Evolutionary conservation across 257 asterid genomes (phyloP).

Genomic region (Handroanthus guayacan): DNA sequence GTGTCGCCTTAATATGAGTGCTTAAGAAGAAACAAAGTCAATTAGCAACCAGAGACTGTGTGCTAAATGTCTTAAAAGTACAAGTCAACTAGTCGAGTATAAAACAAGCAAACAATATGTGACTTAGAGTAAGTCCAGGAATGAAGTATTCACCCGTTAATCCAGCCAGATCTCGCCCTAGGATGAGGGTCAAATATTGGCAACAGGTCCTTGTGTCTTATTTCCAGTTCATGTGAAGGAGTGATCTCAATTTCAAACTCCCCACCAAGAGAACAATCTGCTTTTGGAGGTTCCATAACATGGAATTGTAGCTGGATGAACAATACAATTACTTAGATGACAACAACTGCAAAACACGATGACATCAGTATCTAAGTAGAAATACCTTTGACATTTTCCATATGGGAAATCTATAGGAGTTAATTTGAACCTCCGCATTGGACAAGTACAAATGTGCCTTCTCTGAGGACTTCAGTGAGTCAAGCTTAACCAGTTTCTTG

Average conservation of each 20-base stretch:
- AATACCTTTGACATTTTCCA: slow-evolving; percentile 52
- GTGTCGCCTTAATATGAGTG: background rate
- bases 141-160: slow-evolving; percentile 32
- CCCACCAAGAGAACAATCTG: slow-evolving; percentile 28
- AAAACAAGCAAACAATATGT: background rate
- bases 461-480: slow-evolving; percentile 25
- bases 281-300: slow-evolving; percentile 35
- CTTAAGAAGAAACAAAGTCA: background rate
- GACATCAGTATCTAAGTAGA: background rate
- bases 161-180: slow-evolving; percentile 36
- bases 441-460: slow-evolving; percentile 43
- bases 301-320: slow-evolving; percentile 42
- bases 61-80: background rate
- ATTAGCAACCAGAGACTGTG: slow-evolving; percentile 5
- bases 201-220: slow-evolving; percentile 40
- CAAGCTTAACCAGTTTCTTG: slow-evolving; percentile 28
- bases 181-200: slow-evolving; percentile 47
- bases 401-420: slow-evolving; percentile 38
- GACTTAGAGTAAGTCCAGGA: background rate
- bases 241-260: slow-evolving; percentile 50
- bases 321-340: background rate
- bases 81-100: background rate
- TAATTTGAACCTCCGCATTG: slow-evolving; percentile 50
- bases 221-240: slow-evolving; percentile 44
- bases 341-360: slow-evolving; percentile 2